These are phyloP conservation scores for Euphorbia peplus DNA, from an alignment of 345 rosid genomes.

Conservation along the genomic window DNA sequence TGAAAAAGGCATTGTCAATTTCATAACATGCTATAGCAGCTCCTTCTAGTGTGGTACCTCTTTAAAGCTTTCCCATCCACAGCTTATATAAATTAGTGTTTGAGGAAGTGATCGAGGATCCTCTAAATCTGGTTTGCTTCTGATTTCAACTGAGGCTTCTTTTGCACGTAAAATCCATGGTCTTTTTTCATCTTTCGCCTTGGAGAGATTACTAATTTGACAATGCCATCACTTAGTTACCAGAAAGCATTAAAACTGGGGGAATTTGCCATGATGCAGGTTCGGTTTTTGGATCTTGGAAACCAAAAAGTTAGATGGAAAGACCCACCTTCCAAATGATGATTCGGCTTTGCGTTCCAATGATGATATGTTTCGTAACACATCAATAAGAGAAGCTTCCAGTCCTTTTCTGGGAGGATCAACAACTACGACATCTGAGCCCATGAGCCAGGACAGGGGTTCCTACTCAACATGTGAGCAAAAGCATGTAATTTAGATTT, in stretches of 20 bases:
- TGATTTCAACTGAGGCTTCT: slow-evolving; percentile 67
- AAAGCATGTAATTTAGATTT: slow-evolving; percentile 7
- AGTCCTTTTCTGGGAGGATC: slow-evolving; percentile 98
- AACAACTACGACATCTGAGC: slow-evolving; percentile 79
- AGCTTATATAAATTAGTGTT: slow-evolving; percentile 88
- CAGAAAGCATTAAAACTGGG: background rate
- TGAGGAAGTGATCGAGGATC: slow-evolving; percentile 54
- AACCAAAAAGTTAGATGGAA: background rate
- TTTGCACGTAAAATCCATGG: slow-evolving; percentile 90
- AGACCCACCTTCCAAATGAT: slow-evolving; percentile 47
- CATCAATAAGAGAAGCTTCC: slow-evolving; percentile 66
- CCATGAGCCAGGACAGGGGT: slow-evolving; percentile 85
- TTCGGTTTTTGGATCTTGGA: background rate
- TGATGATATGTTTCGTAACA: slow-evolving; percentile 48
- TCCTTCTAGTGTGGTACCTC: slow-evolving; percentile 44
- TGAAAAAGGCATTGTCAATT: background rate
- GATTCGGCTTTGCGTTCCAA: slow-evolving; percentile 44
- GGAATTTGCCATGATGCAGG: background rate
- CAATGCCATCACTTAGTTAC: background rate
- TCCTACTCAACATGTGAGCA: slow-evolving; percentile 44
- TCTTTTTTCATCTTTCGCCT: slow-evolving; percentile 78
- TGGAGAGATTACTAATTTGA: slow-evolving; percentile 39
- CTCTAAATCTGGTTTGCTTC: slow-evolving; percentile 42
- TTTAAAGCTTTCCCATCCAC: slow-evolving; percentile 98
- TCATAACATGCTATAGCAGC: background rate